These are phyloP conservation scores for Leishmania tropica DNA, from an alignment of 208 protist species.

Conservation along the genomic window DNA sequence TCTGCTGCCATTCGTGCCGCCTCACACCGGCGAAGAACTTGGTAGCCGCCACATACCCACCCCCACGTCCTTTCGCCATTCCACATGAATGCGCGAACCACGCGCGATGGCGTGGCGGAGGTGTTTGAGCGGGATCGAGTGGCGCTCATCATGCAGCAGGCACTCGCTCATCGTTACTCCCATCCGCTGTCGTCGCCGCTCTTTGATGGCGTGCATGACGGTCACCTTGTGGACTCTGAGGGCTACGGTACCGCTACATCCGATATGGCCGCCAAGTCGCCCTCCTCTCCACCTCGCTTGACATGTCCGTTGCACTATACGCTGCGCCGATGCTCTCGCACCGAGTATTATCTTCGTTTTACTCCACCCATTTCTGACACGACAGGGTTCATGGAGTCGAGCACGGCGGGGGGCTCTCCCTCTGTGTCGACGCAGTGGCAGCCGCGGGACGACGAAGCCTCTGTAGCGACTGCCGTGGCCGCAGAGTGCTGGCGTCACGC, in stretches of 20 bases:
- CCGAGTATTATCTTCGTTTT: conserved; percentile 4
- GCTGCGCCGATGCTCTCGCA: conserved; percentile 29
- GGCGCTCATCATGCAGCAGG: conserved; percentile 17
- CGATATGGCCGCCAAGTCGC: background rate
- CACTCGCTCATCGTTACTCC: conserved; percentile 6
- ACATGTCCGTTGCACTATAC: conserved; percentile 21
- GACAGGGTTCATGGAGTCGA: background rate
- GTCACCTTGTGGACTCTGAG: background rate
- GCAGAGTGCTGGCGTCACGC: conserved; percentile 31
- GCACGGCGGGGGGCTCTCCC: background rate
- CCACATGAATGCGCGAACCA: conserved; percentile 32
- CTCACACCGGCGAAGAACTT: background rate
- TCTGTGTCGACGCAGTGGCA: conserved; percentile 1
- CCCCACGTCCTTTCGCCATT: background rate
- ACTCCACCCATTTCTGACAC: background rate
- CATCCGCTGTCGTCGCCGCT: background rate
- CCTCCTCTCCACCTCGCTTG: conserved; percentile 10
- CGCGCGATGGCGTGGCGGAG: conserved; percentile 44
- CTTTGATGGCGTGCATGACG: background rate
- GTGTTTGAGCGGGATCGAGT: conserved; percentile 21
- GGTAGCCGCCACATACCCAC: background rate
- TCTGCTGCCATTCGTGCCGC: background rate
- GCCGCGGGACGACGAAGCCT: conserved; percentile 12
- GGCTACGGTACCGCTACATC: background rate
- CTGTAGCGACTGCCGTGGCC: conserved; percentile 9